A percentile compares a stretch with the other conserved stretches of the same genome.
These are phyloP conservation scores for Filobasidium uniguttulatum DNA, from an alignment of 1,284 basidiomycete genomes.

Conservation along the genomic window DNA sequence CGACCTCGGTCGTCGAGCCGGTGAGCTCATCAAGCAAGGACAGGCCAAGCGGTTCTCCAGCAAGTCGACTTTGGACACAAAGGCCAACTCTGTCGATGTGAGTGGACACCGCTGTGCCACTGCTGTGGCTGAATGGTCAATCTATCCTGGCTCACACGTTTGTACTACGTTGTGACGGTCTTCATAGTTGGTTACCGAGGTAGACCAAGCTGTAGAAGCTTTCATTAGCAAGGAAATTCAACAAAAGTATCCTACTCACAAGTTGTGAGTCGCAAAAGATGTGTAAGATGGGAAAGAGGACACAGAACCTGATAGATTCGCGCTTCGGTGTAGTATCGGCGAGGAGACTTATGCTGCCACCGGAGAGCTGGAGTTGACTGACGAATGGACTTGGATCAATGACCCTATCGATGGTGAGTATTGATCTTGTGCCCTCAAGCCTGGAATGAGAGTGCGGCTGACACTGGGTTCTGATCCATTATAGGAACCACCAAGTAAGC, in stretches of 20 bases:
- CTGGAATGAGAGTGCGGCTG: conserved; percentile 18
- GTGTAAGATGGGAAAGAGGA: background rate
- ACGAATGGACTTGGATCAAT: conserved; percentile 43
- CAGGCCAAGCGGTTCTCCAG: conserved; percentile 8
- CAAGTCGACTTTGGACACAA: conserved; percentile 1
- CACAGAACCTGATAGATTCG: too few relatives aligned
- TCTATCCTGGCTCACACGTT: background rate
- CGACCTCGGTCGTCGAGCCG: conserved; percentile 11
- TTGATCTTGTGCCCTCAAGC: conserved; percentile 15
- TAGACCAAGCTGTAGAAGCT: conserved; percentile 81
- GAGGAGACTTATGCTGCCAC: conserved; percentile 66
- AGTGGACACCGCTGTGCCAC: background rate
- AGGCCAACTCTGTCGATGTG: conserved; percentile 11
- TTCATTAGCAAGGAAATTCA: conserved; percentile 61
- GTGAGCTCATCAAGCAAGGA: conserved; percentile 11
- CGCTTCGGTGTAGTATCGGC: conserved; percentile 52
- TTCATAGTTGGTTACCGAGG: conserved; percentile 64
- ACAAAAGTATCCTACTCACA: conserved; percentile 57
- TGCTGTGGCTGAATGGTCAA: too few relatives aligned
- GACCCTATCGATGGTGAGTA: conserved; percentile 30
- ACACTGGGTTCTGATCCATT: background rate
- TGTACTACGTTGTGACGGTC: background rate
- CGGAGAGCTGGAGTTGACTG: conserved; percentile 49
- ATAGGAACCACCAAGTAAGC: conserved; percentile 11
- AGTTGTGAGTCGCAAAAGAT: conserved; percentile 39